These are phyloP conservation scores for maize (Zea mays) DNA, from an alignment of 176 grass and related monocot genomes.

Conservation along the genomic window Zm-B73-REFERENCE-NAM-5.0 NC_050098.1:35931001-35931500, in stretches of 20 bases:
- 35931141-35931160: background rate
- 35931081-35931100: background rate
- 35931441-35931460: slow-evolving; percentile 34
- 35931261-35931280: background rate
- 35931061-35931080: background rate
- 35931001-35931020: too few relatives aligned
- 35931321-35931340: slow-evolving; percentile 17
- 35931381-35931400: slow-evolving; percentile 39
- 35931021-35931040: background rate
- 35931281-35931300: slow-evolving; percentile 16
- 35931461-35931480: slow-evolving; percentile 29
- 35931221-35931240: background rate
- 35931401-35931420: slow-evolving; percentile 9
- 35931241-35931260: background rate
- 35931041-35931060: background rate
- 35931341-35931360: slow-evolving; percentile 6
- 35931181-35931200: background rate
- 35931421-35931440: slow-evolving; percentile 41
- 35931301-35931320: background rate
- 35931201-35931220: background rate
- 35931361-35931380: slow-evolving; percentile 13
- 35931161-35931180: too few relatives aligned
- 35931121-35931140: background rate
- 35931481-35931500: slow-evolving; percentile 25
- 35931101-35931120: background rate